Evolutionary conservation across 768 basidiomycete species (phyloP).

Genomic region (Tricholoma hemisulphureum): DNA sequence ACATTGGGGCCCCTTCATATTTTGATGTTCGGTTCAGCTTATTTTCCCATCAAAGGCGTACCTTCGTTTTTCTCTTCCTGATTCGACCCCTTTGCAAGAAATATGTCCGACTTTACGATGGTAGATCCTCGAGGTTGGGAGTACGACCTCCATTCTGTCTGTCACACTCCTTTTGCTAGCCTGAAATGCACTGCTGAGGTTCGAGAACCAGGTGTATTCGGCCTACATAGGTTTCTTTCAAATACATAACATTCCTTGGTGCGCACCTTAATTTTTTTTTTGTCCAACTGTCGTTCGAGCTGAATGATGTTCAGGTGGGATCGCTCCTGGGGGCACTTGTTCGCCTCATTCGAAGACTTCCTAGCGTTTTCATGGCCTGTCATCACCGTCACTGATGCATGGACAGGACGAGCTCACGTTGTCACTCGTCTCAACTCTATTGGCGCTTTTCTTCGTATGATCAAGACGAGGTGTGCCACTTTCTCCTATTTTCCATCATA

Average conservation of each 20-base stretch:
- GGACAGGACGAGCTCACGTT: constrained; percentile 73
- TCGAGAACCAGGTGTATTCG: constrained; percentile 52
- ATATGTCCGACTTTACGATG: constrained; percentile 67
- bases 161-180: constrained; percentile 21
- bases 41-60: neutral
- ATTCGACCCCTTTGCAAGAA: neutral
- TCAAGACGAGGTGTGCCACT: constrained; percentile 63
- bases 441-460: constrained; percentile 79
- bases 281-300: constrained; percentile 53
- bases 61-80: neutral
- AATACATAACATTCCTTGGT: constrained; percentile 68
- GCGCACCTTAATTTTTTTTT: constrained; percentile 12
- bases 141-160: constrained; percentile 74
- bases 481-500: neutral
- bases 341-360: constrained; percentile 77
- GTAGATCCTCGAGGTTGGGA: constrained; percentile 80
- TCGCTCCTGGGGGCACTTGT: constrained; percentile 74
- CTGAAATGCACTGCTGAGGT: constrained; percentile 3
- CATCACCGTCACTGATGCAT: constrained; percentile 70
- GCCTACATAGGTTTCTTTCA: constrained; percentile 83
- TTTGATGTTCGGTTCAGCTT: neutral
- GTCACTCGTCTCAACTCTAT: constrained; percentile 74
- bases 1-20: neutral
- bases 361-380: constrained; percentile 82
- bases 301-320: constrained; percentile 56